phyloP scores from a whole-genome alignment of 805 yeast genomes.

The Starmerella kuoi region DNA sequence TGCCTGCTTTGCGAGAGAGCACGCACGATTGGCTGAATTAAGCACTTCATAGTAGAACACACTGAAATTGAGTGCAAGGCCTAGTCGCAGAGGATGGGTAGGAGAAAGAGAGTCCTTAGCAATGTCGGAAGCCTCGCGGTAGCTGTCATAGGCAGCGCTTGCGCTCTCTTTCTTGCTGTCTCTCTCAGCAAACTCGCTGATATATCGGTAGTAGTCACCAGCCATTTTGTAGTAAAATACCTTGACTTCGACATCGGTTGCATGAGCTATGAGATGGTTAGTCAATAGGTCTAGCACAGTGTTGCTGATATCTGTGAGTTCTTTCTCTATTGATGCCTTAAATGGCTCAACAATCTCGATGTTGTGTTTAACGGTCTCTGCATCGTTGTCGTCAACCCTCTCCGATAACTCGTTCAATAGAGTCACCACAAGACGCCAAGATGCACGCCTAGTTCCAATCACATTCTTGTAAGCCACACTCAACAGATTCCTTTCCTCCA shows the following conservation, averaged over 20 bases:
- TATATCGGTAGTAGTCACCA: conserved; percentile 98
- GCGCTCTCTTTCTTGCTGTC: conserved; percentile 91
- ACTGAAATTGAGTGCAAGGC: conserved; percentile 93
- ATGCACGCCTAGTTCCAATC: conserved; percentile 98
- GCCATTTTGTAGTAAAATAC: conserved; percentile 98
- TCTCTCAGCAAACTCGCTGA: conserved; percentile 89
- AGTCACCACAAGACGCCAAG: conserved; percentile 97
- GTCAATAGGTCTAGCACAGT: conserved; percentile 82
- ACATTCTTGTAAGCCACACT: conserved; percentile 98
- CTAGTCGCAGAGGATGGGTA: conserved; percentile 96
- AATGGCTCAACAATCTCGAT: conserved; percentile 82
- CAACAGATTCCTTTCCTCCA: conserved; percentile 93
- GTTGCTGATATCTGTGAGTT: conserved; percentile 84
- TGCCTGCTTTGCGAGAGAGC: conserved; percentile 97
- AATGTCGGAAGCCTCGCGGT: conserved; percentile 90
- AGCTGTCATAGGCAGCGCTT: conserved; percentile 82
- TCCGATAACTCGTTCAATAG: conserved; percentile 80
- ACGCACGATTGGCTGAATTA: conserved; percentile 97
- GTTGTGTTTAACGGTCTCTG: conserved; percentile 36
- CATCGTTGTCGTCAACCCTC: conserved; percentile 51
- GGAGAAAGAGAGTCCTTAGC: conserved; percentile 96
- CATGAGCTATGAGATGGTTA: conserved; percentile 82
- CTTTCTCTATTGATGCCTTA: conserved; percentile 88
- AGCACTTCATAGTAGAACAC: conserved; percentile 97
- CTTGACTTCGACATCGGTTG: conserved; percentile 93